Evolutionary conservation across 2,329 filamentous ascomycete genomes (phyloP).

Genomic region (Diaporthe sp.): DNA sequence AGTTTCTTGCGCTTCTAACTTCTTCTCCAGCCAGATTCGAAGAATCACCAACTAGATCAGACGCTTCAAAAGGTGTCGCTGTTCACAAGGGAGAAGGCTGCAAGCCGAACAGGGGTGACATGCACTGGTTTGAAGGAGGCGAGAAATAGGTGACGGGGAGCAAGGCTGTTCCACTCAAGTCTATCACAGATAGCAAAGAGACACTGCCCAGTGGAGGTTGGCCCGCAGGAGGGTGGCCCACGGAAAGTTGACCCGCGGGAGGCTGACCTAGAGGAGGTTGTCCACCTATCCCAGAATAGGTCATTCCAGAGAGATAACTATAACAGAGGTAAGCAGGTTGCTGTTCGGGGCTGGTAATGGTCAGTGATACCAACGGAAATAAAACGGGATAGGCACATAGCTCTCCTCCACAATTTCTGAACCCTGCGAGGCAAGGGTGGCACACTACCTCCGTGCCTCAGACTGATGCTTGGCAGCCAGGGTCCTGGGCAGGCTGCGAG

Average conservation of each 20-base stretch:
- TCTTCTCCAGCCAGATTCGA: not conserved
- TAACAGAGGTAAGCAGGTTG: not conserved
- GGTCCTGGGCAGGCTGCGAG: too few relatives aligned
- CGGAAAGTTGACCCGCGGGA: too few relatives aligned
- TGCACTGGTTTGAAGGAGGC: not conserved
- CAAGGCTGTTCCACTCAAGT: too few relatives aligned
- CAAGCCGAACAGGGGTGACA: not conserved
- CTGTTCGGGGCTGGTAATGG: not conserved
- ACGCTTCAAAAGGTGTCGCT: not conserved
- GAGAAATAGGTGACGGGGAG: not conserved
- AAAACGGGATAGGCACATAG: not conserved
- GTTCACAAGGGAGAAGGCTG: not conserved
- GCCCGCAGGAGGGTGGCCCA: too few relatives aligned
- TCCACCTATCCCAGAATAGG: not conserved
- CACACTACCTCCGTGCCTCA: not conserved
- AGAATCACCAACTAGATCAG: not conserved
- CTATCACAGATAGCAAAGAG: too few relatives aligned
- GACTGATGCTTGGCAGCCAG: not conserved
- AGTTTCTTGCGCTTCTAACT: too few relatives aligned
- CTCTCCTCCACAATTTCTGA: not conserved
- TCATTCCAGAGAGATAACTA: too few relatives aligned
- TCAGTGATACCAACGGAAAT: not conserved
- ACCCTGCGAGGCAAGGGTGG: not conserved
- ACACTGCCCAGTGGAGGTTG: too few relatives aligned
- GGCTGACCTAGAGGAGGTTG: not conserved